These are phyloP conservation scores for Alternaria metachromatica DNA, from an alignment of 2,329 filamentous ascomycete species.

Conservation along the genomic window DNA sequence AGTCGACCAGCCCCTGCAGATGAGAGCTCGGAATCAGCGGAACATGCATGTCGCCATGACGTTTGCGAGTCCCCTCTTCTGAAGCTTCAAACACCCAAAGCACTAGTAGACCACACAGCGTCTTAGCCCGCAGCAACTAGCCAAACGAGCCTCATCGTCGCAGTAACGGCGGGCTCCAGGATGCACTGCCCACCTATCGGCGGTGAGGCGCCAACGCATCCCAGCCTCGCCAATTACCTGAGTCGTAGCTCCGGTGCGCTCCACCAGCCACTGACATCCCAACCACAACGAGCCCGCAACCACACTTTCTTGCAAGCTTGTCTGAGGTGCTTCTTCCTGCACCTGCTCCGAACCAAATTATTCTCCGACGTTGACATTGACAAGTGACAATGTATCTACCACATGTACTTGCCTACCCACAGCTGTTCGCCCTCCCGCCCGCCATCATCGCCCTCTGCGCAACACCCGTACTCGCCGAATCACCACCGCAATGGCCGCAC, in stretches of 20 bases:
- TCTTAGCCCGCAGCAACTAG: neutral
- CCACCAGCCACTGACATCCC: constrained; percentile 38
- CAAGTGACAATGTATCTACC: no score
- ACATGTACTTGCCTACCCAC: no score
- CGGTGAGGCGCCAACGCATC: constrained; percentile 39
- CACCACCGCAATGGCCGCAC: constrained; percentile 54
- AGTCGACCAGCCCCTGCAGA: neutral
- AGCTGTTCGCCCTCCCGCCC: constrained; percentile 43
- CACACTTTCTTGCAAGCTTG: neutral
- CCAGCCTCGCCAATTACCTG: constrained; percentile 46
- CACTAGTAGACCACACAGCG: neutral
- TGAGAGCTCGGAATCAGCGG: constrained; percentile 6
- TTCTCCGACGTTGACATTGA: neutral
- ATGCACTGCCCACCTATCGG: constrained; percentile 22
- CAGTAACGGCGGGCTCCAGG: constrained; percentile 5
- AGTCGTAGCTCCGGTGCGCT: constrained; percentile 20
- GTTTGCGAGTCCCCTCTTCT: neutral
- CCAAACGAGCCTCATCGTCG: neutral
- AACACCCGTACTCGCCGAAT: constrained; percentile 15
- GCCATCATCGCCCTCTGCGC: constrained; percentile 38
- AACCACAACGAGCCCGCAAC: constrained; percentile 2
- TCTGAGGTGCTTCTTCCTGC: constrained; percentile 21
- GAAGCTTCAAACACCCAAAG: neutral
- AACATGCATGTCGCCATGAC: constrained; percentile 6
- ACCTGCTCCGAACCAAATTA: constrained; percentile 6